Conservation (phyloP, 768 basidiomycete genomes). For the Lentinula guzmanii region DNA sequence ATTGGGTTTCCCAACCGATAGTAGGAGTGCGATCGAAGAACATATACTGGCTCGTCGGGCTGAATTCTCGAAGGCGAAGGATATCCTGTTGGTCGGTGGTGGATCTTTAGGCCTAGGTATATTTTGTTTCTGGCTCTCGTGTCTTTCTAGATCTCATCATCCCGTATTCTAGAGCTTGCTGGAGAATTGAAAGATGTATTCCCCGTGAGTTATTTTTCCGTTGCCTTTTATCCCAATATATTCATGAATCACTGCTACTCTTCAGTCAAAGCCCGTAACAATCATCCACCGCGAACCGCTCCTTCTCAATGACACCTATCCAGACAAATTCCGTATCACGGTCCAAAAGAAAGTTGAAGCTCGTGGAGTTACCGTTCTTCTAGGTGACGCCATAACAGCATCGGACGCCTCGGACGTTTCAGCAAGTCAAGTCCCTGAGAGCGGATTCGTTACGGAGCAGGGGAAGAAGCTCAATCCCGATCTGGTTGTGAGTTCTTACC, state of each 20-base stretch:
- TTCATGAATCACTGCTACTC: too few species aligned
- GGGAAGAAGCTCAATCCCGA: slow-evolving; percentile 34
- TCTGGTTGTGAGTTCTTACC: slow-evolving; percentile 32
- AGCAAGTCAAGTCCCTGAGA: slow-evolving; percentile 8
- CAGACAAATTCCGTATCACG: slow-evolving; percentile 33
- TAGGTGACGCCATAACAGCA: slow-evolving; percentile 33
- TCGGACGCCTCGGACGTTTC: slow-evolving; percentile 17
- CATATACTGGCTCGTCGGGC: slow-evolving; percentile 23
- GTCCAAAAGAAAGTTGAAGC: slow-evolving; percentile 25
- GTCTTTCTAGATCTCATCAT: background rate
- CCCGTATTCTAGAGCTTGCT: slow-evolving; percentile 15
- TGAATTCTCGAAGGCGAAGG: slow-evolving; percentile 29
- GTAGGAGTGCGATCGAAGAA: slow-evolving; percentile 10
- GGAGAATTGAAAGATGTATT: slow-evolving; percentile 17
- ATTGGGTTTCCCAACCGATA: slow-evolving; percentile 32
- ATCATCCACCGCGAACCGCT: slow-evolving; percentile 36
- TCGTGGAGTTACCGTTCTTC: slow-evolving; percentile 28
- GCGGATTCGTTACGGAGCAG: slow-evolving; percentile 29
- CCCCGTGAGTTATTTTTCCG: slow-evolving; percentile 5
- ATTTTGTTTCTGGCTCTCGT: slow-evolving; percentile 7
- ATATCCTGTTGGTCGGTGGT: slow-evolving; percentile 50
- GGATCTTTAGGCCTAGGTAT: slow-evolving; percentile 48
- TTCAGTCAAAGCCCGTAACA: slow-evolving; percentile 26
- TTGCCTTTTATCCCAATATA: background rate
- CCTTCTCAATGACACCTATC: slow-evolving; percentile 40